Conservation (phyloP, 768 basidiomycete genomes). For the Suillus hirtellus region DNA sequence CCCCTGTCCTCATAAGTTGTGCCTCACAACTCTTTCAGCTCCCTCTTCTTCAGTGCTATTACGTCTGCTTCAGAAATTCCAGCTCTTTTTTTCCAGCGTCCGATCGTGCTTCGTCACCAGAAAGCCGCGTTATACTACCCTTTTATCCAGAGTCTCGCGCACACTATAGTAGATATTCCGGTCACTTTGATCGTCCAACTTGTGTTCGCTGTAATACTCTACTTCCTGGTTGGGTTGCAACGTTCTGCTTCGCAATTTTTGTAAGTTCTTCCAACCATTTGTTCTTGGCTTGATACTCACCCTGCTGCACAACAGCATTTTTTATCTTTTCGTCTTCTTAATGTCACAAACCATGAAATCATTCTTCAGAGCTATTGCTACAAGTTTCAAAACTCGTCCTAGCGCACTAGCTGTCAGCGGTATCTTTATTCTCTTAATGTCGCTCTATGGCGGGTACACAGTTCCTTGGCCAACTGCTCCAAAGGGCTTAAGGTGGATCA, state of each 20-base stretch:
- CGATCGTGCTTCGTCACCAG: conserved; percentile 44
- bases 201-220: conserved; percentile 44
- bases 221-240: conserved; percentile 64
- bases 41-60: conserved; percentile 59
- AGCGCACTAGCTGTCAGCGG: conserved; percentile 63
- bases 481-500: conserved; percentile 67
- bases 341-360: conserved; percentile 70
- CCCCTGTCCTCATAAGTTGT: not conserved
- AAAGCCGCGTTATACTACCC: conserved; percentile 53
- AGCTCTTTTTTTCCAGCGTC: conserved; percentile 44
- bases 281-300: not conserved
- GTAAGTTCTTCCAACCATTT: conserved; percentile 38
- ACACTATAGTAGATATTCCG: conserved; percentile 49
- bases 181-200: conserved; percentile 38
- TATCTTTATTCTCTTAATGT: conserved; percentile 49
- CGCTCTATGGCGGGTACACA: conserved; percentile 41
- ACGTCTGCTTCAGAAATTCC: conserved; percentile 60
- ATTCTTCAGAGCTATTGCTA: conserved; percentile 70
- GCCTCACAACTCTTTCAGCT: conserved; percentile 32
- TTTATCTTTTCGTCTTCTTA: conserved; percentile 56
- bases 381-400: conserved; percentile 56
- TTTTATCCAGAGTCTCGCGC: conserved; percentile 46
- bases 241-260: conserved; percentile 61
- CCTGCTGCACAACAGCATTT: conserved; percentile 42
- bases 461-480: conserved; percentile 60